Percentiles rank a stretch among this genome's conserved stretches.
Evolutionary conservation across 2,329 filamentous ascomycete genomes (phyloP).

Genomic region (Penicillium sp.): DNA sequence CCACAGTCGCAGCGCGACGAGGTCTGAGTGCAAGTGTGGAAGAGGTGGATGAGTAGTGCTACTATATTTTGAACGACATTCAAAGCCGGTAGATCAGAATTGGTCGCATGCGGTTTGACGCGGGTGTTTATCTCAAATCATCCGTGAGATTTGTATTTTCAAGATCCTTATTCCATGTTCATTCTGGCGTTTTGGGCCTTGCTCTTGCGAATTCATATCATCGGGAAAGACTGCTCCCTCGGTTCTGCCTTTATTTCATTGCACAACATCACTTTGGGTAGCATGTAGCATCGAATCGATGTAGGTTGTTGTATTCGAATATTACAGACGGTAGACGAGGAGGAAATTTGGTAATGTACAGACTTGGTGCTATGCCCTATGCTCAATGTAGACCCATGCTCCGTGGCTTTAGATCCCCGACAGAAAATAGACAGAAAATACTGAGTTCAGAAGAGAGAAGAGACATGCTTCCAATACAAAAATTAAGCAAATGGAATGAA

Average conservation of each 20-base stretch:
- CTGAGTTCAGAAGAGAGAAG: neutral
- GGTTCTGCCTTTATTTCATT: neutral
- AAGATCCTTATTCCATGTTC: neutral
- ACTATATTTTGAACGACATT: neutral
- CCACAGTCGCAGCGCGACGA: conserved; percentile 33
- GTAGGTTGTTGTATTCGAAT: neutral
- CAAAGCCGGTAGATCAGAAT: neutral
- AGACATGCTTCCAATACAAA: neutral
- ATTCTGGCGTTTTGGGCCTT: conserved; percentile 1
- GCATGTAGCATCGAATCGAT: neutral
- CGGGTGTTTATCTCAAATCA: neutral
- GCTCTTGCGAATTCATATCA: neutral
- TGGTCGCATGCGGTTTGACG: neutral
- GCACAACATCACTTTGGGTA: too few relatives aligned
- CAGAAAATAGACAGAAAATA: neutral
- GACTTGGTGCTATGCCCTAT: neutral
- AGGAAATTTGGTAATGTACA: neutral
- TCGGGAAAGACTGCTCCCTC: neutral
- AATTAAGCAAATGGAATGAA: neutral
- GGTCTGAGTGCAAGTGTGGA: conserved; percentile 45
- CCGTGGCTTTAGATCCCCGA: neutral
- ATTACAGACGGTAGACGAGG: neutral
- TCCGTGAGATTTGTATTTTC: neutral
- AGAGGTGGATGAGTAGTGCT: conserved; percentile 41
- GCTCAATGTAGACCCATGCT: neutral